Conservation (phyloP, 2,329 filamentous ascomycete species). For the Geoglossum cookeanum region DNA sequence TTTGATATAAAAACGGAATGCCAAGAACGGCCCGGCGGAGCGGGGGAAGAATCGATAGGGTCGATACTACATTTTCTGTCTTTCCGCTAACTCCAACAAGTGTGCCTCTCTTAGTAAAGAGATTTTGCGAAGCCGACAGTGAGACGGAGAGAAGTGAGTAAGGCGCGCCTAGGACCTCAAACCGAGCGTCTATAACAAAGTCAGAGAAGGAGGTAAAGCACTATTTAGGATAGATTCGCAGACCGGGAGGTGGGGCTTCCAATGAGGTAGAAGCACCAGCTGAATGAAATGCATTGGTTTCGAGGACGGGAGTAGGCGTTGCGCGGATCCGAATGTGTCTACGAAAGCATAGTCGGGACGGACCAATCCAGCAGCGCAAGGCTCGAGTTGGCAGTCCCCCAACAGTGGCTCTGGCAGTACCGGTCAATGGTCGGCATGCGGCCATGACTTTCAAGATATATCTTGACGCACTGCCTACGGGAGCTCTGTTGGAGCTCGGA, state of each 20-base stretch:
- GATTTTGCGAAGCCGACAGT: conserved; percentile 77
- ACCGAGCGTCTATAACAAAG: conserved; percentile 55
- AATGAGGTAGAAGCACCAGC: not conserved
- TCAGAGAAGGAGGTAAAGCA: conserved; percentile 2
- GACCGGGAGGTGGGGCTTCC: conserved; percentile 7
- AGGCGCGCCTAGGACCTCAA: conserved; percentile 80
- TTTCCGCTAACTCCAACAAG: conserved; percentile 80
- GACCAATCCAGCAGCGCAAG: not conserved
- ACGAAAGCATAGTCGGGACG: conserved; percentile 13
- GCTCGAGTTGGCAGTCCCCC: not conserved
- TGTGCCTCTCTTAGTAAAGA: conserved; percentile 83
- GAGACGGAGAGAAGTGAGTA: conserved; percentile 89
- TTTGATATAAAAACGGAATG: conserved; percentile 89
- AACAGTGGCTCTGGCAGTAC: not conserved
- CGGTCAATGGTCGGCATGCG: not conserved
- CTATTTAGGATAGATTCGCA: not conserved
- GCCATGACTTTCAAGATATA: not conserved
- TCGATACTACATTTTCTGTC: conserved; percentile 79
- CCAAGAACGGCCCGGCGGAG: conserved; percentile 61
- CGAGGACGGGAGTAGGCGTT: conserved; percentile 15
- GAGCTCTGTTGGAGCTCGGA: not conserved
- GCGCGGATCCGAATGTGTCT: conserved; percentile 44
- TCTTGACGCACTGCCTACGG: not conserved
- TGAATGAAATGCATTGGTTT: not conserved
- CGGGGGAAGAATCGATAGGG: conserved; percentile 70